Evolutionary conservation across 2,329 filamentous ascomycete genomes (phyloP), one percentile per base, ranked within the genome.

Genomic region (Raffaelea ambrosiae): DNA sequence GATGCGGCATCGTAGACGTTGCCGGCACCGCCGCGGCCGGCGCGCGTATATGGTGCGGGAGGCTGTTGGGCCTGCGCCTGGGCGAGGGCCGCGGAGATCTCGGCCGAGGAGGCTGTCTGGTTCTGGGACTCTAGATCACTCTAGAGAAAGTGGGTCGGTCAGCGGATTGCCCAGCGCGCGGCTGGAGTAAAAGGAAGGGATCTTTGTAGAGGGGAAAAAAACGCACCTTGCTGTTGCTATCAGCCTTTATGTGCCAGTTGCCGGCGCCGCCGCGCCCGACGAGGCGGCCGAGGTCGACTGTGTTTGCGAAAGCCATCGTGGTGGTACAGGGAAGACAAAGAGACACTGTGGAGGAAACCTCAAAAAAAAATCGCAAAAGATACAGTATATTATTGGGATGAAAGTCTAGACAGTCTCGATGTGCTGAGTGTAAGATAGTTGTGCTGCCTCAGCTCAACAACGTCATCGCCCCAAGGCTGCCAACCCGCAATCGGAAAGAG

Each of bases 191-290:
- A n/a, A n/a, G n/a, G n/a, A n/a, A n/a, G n/a, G n/a, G 18, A 7
- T 39, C 31, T 8, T 19, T 31, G 16, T 16, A 4, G 8, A 16
- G 16, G n/a, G 13, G 11, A 33, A 31, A 33, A 16, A 8, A 23
- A 46, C 49, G 36, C 26, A 52, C 50, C 44, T 39, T 42, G 40
- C 69, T 23, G n/a, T 77, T 68, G 22, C 74, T 61, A 49, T 79
- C 70, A 54, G 73, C 68, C 53, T 73, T 69, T 57, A 68, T 68
- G 57, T 72, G 73, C 60, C 74, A 81, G 63, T 84, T 84, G 46
- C 81, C 81, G 5, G 79, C 79, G 44, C 81, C 81, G 47, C 81
- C 81, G 43, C 81, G 75, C 48, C 81, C 80, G 39, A 73, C 69
- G 50, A 69, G 70, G 54, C 69, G 68, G 54, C 73, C 74, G 44